Percentiles rank a stretch among this genome's conserved stretches.
Conservation (phyloP, 2,329 filamentous ascomycete genomes). For the Neopestalotiopsis clavispora region DNA sequence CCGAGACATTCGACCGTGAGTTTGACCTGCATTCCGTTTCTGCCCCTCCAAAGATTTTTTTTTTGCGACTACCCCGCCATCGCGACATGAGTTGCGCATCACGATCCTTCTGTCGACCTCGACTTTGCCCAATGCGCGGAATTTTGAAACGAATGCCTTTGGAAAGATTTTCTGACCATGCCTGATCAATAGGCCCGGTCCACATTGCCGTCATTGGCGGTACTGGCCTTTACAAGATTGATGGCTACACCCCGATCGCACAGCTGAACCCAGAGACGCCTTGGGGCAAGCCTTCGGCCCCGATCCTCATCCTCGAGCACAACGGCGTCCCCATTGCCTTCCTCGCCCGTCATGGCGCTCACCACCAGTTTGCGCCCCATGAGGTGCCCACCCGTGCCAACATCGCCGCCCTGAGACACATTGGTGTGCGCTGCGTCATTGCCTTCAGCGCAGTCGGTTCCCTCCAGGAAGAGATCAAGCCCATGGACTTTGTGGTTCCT, state of each 20-base stretch:
- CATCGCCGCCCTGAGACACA: constrained; percentile 90
- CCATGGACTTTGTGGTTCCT: constrained; percentile 94
- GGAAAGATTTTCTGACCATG: background rate
- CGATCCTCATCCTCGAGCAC: constrained; percentile 89
- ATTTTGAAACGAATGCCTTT: constrained; percentile 19
- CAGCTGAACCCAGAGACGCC: constrained; percentile 79
- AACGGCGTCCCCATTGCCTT: constrained; percentile 84
- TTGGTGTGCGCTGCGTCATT: constrained; percentile 90
- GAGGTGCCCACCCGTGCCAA: constrained; percentile 96
- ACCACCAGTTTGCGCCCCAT: constrained; percentile 91
- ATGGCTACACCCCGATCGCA: constrained; percentile 85
- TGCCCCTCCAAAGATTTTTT: constrained; percentile 3
- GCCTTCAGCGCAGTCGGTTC: constrained; percentile 95
- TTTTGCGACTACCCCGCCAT: constrained; percentile 10
- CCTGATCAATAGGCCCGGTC: constrained; percentile 60
- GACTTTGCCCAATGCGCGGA: constrained; percentile 9
- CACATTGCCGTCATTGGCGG: constrained; percentile 91
- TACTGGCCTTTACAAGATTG: constrained; percentile 87
- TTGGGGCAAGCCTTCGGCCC: constrained; percentile 80
- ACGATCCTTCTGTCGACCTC: background rate
- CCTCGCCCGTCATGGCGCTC: constrained; percentile 85
- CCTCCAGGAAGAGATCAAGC: constrained; percentile 89
- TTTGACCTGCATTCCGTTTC: constrained; percentile 16
- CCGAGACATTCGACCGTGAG: constrained; percentile 64
- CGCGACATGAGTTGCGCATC: constrained; percentile 9